These are phyloP conservation scores for Leccinum proximum DNA, from an alignment of 1,284 basidiomycete genomes.

Conservation along the genomic window DNA sequence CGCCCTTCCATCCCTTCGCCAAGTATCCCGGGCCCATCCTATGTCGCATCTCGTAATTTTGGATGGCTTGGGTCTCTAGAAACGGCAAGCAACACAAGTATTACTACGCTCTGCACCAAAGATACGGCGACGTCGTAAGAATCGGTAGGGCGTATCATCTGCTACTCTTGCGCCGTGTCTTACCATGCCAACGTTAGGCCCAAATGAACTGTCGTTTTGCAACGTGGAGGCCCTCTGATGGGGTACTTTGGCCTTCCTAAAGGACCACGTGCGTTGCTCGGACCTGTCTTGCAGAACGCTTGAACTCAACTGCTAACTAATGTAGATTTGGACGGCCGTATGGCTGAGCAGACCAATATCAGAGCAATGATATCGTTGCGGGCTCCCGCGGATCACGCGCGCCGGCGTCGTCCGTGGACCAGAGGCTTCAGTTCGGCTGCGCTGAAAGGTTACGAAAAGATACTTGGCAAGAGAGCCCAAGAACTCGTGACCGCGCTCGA, in stretches of 20 bases:
- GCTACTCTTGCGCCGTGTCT: not conserved
- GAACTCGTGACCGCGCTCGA: conserved; percentile 40
- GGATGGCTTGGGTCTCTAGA: conserved; percentile 33
- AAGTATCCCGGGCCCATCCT: conserved; percentile 33
- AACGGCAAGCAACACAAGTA: conserved; percentile 35
- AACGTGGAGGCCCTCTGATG: conserved; percentile 43
- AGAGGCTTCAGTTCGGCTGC: conserved; percentile 46
- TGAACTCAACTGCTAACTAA: conserved; percentile 8
- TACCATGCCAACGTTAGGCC: conserved; percentile 31
- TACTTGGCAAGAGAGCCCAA: conserved; percentile 36
- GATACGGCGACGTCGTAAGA: conserved; percentile 36
- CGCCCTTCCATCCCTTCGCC: conserved; percentile 33
- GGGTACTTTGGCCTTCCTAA: conserved; percentile 46
- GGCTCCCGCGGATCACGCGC: conserved; percentile 39
- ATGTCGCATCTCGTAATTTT: conserved; percentile 34
- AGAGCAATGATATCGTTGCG: conserved; percentile 32
- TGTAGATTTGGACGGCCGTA: conserved; percentile 34
- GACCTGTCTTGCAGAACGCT: not conserved
- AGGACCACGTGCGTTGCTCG: conserved; percentile 43
- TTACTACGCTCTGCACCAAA: conserved; percentile 28
- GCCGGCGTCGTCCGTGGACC: conserved; percentile 51
- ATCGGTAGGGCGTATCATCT: conserved; percentile 25
- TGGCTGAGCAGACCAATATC: conserved; percentile 26
- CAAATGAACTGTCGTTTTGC: conserved; percentile 51
- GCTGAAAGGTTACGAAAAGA: conserved; percentile 48